Percentiles rank a stretch among this genome's conserved stretches.
Evolutionary conservation across 371 early-diverging fungal genomes (phyloP).

Genomic region (Scutellospora calospora): DNA sequence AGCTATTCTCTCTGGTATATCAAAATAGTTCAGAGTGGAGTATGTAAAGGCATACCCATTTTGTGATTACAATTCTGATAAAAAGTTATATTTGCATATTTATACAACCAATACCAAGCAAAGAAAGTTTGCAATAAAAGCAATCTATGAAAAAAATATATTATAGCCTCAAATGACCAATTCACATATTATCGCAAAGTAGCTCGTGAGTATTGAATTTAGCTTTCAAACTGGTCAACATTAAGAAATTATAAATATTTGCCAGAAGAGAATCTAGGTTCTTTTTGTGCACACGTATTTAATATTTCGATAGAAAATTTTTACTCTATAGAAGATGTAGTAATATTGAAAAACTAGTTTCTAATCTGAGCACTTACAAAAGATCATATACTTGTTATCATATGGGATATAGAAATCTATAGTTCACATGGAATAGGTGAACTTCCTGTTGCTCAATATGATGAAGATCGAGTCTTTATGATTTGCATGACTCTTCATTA

Average conservation of each 20-base stretch:
- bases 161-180: constrained; percentile 8
- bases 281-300: too few relatives aligned
- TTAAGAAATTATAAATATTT: not conserved
- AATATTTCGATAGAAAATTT: too few relatives aligned
- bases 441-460: too few relatives aligned
- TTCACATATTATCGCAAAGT: constrained; percentile 34
- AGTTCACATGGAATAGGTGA: too few relatives aligned
- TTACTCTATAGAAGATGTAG: too few relatives aligned
- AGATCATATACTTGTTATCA: not conserved
- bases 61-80: constrained; percentile 7
- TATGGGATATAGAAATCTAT: too few relatives aligned
- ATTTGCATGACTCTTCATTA: too few relatives aligned
- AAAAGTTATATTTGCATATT: constrained; percentile 13
- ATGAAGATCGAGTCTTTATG: too few relatives aligned
- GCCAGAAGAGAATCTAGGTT: too few relatives aligned
- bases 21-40: not conserved
- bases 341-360: not conserved
- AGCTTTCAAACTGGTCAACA: constrained; percentile 7
- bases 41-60: constrained; percentile 12
- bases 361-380: not conserved
- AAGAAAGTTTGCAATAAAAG: constrained; percentile 15
- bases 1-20: not conserved
- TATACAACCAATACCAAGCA: constrained; percentile 9
- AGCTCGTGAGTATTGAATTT: constrained; percentile 26
- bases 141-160: not conserved